Base-by-base conservation (phyloP, 2,329 filamentous ascomycete species). In the Phialocephala subalpina region DNA sequence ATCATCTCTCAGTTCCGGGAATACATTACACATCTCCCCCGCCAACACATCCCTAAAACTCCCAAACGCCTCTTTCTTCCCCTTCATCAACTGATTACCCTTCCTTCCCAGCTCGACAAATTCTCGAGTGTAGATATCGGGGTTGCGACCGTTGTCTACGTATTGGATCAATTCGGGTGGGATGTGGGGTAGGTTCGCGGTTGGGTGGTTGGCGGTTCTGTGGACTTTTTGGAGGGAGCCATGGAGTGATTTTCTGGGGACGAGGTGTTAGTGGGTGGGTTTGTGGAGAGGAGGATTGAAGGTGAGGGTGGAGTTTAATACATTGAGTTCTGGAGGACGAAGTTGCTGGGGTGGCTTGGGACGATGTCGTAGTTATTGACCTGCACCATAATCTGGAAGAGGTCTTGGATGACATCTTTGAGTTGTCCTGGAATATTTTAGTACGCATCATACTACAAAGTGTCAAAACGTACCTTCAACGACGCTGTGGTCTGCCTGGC, bases 51-150 rank as follows among this genome's bases (percentile, higher is more conserved):
- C 87, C 61, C 88, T 80, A 75, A 92, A 90, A 35, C 78, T 72
- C 12, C 76, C 81, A 74, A 91, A 92, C 40, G 88, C 89, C 72
- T 79, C 77, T 77, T 84, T 81, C 81, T 91, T 91, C 63, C 89
- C 89, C 72, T 85, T 83, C 80, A 90, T 84, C 67, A 89, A 80
- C 82, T 91, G 89, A 80, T 92, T 92, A 47, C 85, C 82, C 56
- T 88, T 82, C 62, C 88, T 81, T 27, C 89, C 88, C 60, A 89
- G 82, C 84, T 92, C 89, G 73, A 91, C 88, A 73, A 92, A 91
- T 80, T 92, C 89, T 73, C 89, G 83, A 62, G 89, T 92, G 82
- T 92, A 92, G 72, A 92, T 91, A 78, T 92, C 89, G 2, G 89
- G 89, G 80, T 92, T 92, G 59, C 89, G 87, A 53, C 89, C 89